These are phyloP conservation scores for Crithidia mellificae DNA, from an alignment of 208 protist genomes.

Conservation along the genomic window DNA sequence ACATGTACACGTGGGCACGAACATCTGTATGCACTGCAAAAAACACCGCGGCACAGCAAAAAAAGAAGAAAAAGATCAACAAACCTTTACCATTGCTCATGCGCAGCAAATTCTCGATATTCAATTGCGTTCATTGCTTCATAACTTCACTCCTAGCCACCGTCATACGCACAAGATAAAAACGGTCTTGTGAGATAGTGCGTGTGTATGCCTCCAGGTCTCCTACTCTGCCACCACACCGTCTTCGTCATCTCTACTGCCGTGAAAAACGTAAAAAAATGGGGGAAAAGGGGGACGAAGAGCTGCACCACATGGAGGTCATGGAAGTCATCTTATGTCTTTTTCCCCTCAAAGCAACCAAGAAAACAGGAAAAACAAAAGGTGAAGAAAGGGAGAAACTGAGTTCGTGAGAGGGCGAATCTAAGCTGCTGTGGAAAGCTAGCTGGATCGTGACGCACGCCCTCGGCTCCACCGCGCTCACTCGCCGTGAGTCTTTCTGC, in stretches of 20 bases:
- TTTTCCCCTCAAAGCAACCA: neutral
- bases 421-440: too few species aligned
- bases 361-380: constrained; percentile 8
- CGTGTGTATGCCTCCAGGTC: too few species aligned
- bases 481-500: too few species aligned
- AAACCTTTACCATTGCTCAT: too few species aligned
- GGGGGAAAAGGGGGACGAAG: neutral
- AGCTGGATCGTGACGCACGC: too few species aligned
- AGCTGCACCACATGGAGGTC: too few species aligned
- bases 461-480: too few species aligned
- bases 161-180: neutral
- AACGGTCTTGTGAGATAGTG: neutral
- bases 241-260: neutral
- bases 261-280: neutral
- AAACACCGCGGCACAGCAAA: neutral
- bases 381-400: neutral
- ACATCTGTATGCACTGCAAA: neutral
- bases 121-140: too few species aligned
- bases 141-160: too few species aligned
- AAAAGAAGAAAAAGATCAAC: too few species aligned
- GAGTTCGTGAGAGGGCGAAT: too few species aligned
- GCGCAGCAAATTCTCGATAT: too few species aligned
- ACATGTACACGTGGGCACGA: constrained; percentile 18
- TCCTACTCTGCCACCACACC: neutral
- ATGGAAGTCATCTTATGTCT: constrained; percentile 4